These are phyloP conservation scores for Penicillium sp. DNA, from an alignment of 2,329 filamentous ascomycete species.

Conservation along the genomic window DNA sequence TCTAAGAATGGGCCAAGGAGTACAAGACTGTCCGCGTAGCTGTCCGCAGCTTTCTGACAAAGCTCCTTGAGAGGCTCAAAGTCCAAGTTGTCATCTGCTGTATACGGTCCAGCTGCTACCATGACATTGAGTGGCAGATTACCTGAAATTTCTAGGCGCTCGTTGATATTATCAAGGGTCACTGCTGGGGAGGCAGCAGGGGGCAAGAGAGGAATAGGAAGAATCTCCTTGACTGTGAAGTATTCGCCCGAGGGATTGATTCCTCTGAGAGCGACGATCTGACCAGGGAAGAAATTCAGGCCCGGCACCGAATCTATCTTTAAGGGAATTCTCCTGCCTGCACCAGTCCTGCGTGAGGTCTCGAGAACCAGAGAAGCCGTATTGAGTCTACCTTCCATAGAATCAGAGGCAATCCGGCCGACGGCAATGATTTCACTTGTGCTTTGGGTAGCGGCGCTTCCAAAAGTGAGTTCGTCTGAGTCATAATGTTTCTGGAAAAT, in stretches of 20 bases:
- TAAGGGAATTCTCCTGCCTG: conserved; percentile 76
- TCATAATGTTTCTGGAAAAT: conserved; percentile 72
- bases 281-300: conserved; percentile 90
- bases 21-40: conserved; percentile 74
- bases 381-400: conserved; percentile 80
- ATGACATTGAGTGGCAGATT: conserved; percentile 73
- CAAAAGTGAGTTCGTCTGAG: conserved; percentile 78
- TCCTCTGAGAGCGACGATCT: conserved; percentile 84
- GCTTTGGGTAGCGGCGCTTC: conserved; percentile 80
- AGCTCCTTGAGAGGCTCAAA: conserved; percentile 84
- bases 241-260: conserved; percentile 83
- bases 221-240: conserved; percentile 75
- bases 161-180: conserved; percentile 67
- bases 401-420: conserved; percentile 87
- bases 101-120: conserved; percentile 84
- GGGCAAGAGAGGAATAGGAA: conserved; percentile 72
- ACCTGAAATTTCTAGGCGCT: conserved; percentile 65
- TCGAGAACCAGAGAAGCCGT: conserved; percentile 83
- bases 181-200: conserved; percentile 69
- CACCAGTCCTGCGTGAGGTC: conserved; percentile 79
- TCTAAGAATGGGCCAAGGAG: conserved; percentile 88
- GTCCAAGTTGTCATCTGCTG: conserved; percentile 85
- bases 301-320: conserved; percentile 67
- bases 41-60: conserved; percentile 73
- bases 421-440: conserved; percentile 87